phyloP scores from a whole-genome alignment of 441 rosid species.

The Mallotus japonicus region DNA sequence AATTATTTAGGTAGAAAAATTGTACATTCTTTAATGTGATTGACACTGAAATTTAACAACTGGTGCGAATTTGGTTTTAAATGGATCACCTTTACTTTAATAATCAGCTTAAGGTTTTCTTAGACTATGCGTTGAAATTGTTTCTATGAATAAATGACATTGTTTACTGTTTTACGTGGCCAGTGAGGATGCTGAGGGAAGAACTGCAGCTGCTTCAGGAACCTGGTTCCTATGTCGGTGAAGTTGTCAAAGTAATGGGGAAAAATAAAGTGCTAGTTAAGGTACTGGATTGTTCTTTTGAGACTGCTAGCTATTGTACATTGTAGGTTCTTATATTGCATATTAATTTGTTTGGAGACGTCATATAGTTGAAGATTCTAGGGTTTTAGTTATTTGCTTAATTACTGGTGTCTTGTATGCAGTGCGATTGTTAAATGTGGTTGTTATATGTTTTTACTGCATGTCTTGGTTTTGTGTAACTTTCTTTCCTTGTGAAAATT shows the following conservation, averaged over 20 bases:
- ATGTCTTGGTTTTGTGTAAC: background rate
- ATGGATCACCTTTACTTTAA: background rate
- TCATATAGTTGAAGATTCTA: background rate
- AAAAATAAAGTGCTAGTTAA: slow-evolving; percentile 93
- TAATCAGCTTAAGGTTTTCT: background rate
- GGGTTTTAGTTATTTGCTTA: background rate
- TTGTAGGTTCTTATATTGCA: background rate
- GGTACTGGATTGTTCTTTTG: slow-evolving; percentile 39
- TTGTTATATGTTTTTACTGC: background rate
- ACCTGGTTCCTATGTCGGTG: slow-evolving; percentile 99
- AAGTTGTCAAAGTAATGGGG: slow-evolving; percentile 98
- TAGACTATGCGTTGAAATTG: background rate
- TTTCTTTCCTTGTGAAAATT: background rate
- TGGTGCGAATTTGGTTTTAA: background rate
- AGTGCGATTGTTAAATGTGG: background rate
- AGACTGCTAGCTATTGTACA: background rate
- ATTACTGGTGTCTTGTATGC: background rate
- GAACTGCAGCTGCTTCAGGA: slow-evolving; percentile 96
- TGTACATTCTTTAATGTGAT: too few relatives aligned
- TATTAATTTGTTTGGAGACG: background rate
- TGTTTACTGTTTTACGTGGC: slow-evolving; percentile 1
- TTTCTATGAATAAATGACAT: background rate
- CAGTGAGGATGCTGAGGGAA: slow-evolving; percentile 94
- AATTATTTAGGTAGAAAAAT: background rate
- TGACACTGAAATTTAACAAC: background rate